Conservation (phyloP, 768 basidiomycete species). For the Trichaptum fuscoviolaceum region DNA sequence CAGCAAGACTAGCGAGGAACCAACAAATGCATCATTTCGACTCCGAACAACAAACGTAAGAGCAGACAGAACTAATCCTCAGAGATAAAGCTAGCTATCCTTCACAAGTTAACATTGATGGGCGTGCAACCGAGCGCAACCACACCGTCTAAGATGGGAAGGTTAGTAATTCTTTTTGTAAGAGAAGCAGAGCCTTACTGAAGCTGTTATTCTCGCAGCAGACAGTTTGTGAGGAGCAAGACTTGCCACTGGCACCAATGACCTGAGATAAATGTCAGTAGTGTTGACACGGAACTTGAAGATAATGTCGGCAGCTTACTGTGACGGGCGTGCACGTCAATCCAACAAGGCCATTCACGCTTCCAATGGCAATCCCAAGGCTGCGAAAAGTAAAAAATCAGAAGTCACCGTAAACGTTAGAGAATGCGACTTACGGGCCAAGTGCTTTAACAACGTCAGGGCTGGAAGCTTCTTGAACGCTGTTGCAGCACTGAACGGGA, state of each 20-base stretch:
- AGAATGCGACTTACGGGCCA: not conserved
- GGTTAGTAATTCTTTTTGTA: not conserved
- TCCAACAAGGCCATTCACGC: conserved; percentile 9
- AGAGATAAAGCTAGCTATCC: not conserved
- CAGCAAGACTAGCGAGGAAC: too few relatives aligned
- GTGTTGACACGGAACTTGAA: too few relatives aligned
- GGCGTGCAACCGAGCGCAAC: conserved; percentile 33
- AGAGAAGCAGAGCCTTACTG: not conserved
- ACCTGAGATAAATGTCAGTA: conserved; percentile 2
- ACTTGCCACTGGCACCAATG: conserved; percentile 12
- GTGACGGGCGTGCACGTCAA: not conserved
- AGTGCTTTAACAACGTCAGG: conserved; percentile 10
- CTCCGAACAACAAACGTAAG: too few relatives aligned
- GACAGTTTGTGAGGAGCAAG: conserved; percentile 11
- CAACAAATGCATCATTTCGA: too few relatives aligned
- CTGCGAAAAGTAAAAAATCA: not conserved
- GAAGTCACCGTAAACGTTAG: not conserved
- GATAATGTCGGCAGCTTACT: not conserved
- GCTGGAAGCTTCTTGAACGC: conserved; percentile 10
- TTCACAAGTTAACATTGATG: conserved; percentile 24
- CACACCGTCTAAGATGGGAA: conserved; percentile 19
- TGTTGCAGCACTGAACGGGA: conserved; percentile 18
- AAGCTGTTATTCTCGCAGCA: conserved; percentile 17
- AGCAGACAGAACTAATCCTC: conserved; percentile 14
- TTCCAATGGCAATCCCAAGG: conserved; percentile 15